Evolutionary conservation across 1,284 basidiomycete species (phyloP).

Genomic region (Agroathelia rolfsii): DNA sequence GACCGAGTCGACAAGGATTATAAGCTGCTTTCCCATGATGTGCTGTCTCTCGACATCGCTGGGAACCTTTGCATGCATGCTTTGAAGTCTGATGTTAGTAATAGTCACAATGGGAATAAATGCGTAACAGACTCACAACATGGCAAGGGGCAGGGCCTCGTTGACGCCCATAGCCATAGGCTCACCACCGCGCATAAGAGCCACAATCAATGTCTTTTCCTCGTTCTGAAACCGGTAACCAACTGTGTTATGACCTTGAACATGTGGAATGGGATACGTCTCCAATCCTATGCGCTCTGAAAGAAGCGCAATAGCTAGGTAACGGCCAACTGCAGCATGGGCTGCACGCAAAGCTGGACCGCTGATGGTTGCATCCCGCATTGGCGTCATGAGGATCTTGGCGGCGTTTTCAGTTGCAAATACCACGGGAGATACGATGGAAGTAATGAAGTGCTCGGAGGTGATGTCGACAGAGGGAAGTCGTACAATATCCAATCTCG

Average conservation of each 20-base stretch:
- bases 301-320: constrained; percentile 14
- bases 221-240: constrained; percentile 15
- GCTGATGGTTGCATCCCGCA: constrained; percentile 14
- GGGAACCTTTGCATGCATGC: constrained; percentile 15
- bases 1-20: constrained; percentile 17
- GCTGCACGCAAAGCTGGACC: constrained; percentile 15
- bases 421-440: constrained; percentile 11
- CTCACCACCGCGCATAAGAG: constrained; percentile 19
- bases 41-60: constrained; percentile 12
- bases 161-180: constrained; percentile 16
- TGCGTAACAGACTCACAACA: no score
- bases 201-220: constrained; percentile 15
- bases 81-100: no score
- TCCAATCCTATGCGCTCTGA: constrained; percentile 15
- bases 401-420: constrained; percentile 14
- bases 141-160: constrained; percentile 13
- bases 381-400: constrained; percentile 18
- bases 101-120: no score
- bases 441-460: constrained; percentile 11
- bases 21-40: constrained; percentile 10
- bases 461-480: constrained; percentile 13
- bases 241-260: constrained; percentile 14
- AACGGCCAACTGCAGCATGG: constrained; percentile 13
- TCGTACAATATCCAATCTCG: constrained; percentile 13
- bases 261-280: constrained; percentile 15